These are phyloP conservation scores for Aspergillus oerlinghausenensis DNA, from an alignment of 2,329 filamentous ascomycete species.

Conservation along the genomic window DNA sequence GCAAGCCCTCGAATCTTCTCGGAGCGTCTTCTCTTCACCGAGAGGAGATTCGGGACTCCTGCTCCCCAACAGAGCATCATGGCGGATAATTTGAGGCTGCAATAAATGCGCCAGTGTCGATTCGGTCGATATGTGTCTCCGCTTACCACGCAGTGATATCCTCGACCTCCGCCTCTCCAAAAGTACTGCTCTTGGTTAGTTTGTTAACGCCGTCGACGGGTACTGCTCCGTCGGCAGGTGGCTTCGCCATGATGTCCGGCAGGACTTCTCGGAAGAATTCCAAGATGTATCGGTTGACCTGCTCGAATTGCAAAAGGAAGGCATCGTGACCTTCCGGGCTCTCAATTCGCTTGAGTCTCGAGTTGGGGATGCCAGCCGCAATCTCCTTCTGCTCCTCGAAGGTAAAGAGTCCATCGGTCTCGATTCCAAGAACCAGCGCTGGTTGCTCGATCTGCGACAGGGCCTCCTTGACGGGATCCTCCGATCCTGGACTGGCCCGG, in stretches of 20 bases:
- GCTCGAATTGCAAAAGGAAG: slow-evolving; percentile 93
- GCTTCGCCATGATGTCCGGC: slow-evolving; percentile 78
- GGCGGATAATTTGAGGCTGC: slow-evolving; percentile 18
- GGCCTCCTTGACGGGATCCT: slow-evolving; percentile 62
- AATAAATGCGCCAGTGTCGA: slow-evolving; percentile 25
- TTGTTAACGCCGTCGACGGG: slow-evolving; percentile 54
- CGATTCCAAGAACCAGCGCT: slow-evolving; percentile 84
- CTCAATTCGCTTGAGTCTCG: slow-evolving; percentile 79
- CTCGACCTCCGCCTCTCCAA: slow-evolving; percentile 92
- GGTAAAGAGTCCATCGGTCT: slow-evolving; percentile 92
- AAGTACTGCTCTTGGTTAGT: slow-evolving; percentile 81
- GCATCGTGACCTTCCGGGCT: slow-evolving; percentile 95
- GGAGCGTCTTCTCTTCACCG: slow-evolving; percentile 15
- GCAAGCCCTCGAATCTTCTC: slow-evolving; percentile 5
- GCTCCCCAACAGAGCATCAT: slow-evolving; percentile 7
- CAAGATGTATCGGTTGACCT: slow-evolving; percentile 85
- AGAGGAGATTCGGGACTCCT: slow-evolving; percentile 10
- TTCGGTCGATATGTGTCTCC: neutral
- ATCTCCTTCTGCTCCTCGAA: slow-evolving; percentile 95
- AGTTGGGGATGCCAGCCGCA: slow-evolving; percentile 72
- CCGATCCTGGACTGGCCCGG: slow-evolving; percentile 47
- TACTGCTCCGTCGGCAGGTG: slow-evolving; percentile 44
- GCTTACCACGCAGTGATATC: slow-evolving; percentile 90
- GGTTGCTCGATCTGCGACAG: slow-evolving; percentile 82
- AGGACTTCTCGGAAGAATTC: slow-evolving; percentile 77